Base-by-base conservation (phyloP, 305 asterid genomes). In the Fraxinus nigra region DNA sequence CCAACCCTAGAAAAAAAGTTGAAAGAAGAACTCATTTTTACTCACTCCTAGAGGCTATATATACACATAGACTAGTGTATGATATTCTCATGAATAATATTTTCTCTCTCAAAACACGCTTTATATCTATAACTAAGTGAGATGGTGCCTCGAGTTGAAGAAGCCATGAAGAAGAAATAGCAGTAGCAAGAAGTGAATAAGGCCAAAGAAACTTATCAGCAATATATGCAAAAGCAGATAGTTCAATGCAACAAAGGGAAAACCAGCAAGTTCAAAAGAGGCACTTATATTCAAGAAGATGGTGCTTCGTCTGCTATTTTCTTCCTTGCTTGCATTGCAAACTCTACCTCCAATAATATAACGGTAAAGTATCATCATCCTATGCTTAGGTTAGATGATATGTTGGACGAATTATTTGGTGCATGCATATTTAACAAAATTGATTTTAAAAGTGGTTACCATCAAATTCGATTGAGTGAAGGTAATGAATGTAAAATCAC, bases 251-350 rank as follows among this genome's bases (percentile, higher is more conserved):
- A 91, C 91, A 93, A 93, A 89, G 93, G 93, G 5, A 91, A 87
- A 83, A 61, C 59, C 18, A 80, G 67, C 82, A 91, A 91, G 87
- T 94, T 92, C 90, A 94, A 94, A 89, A 90, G 93, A 82, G 90
- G 97, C 85, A 85, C 79, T 1, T 94, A 91, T 18, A 84, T 89
- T 56, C 90, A 91, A 86, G 90, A 92, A 82, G 98, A 94, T 87
- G 98, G 92, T 34, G 81, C 88, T 83, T 92, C 98, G 84, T 90
- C 93, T 72, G 95, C 95, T 61, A 92, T 94, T 77, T 84, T 92
- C 37, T 85, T 91, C 77, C 90, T 94, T 2, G 98, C 97, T 81
- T 94, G 98, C 85, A 83, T 94, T 72, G 97, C 93, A 69, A 90
- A 90, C 86, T 83, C 89, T n/a, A 89, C 93, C 22, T 48, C 87